Evolutionary conservation across 2,329 filamentous ascomycete genomes (phyloP).

Genomic region (Penicillium sp.): DNA sequence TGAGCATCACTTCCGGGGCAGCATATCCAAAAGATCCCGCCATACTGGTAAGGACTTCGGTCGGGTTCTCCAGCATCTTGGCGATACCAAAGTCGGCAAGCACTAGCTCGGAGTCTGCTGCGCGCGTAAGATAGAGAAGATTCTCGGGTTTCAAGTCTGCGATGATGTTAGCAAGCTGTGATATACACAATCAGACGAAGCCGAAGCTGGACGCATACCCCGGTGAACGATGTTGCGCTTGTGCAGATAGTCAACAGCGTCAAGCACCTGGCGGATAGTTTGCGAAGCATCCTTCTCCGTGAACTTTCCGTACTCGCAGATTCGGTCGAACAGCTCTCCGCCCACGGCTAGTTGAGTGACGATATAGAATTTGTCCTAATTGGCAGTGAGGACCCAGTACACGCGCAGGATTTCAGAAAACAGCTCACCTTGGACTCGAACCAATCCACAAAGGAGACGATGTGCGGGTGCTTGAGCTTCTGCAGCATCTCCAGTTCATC

Average conservation of each 20-base stretch:
- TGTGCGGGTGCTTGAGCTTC: slow-evolving; percentile 86
- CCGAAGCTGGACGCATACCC: slow-evolving; percentile 57
- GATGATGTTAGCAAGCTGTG: not conserved
- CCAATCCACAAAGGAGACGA: slow-evolving; percentile 97
- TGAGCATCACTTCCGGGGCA: slow-evolving; percentile 96
- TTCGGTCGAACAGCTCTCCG: slow-evolving; percentile 95
- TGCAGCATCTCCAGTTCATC: slow-evolving; percentile 95
- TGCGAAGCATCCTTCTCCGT: slow-evolving; percentile 97
- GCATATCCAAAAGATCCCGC: slow-evolving; percentile 98
- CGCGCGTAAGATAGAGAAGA: slow-evolving; percentile 83
- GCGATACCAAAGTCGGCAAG: slow-evolving; percentile 98
- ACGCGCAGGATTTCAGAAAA: not conserved
- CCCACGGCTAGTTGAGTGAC: slow-evolving; percentile 95
- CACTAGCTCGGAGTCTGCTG: slow-evolving; percentile 78
- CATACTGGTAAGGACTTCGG: slow-evolving; percentile 96
- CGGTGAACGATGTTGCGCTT: slow-evolving; percentile 92
- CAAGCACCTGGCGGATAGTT: slow-evolving; percentile 91
- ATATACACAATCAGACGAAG: not conserved
- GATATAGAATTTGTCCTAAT: slow-evolving; percentile 98
- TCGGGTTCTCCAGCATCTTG: slow-evolving; percentile 90
- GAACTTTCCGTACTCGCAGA: slow-evolving; percentile 97
- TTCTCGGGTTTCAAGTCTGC: slow-evolving; percentile 97
- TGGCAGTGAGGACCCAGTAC: slow-evolving; percentile 8
- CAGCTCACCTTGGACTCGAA: slow-evolving; percentile 87
- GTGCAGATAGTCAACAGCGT: slow-evolving; percentile 92